Evolutionary conservation across 768 basidiomycete species (phyloP).

Genomic region (Dentipellis fragilis): DNA sequence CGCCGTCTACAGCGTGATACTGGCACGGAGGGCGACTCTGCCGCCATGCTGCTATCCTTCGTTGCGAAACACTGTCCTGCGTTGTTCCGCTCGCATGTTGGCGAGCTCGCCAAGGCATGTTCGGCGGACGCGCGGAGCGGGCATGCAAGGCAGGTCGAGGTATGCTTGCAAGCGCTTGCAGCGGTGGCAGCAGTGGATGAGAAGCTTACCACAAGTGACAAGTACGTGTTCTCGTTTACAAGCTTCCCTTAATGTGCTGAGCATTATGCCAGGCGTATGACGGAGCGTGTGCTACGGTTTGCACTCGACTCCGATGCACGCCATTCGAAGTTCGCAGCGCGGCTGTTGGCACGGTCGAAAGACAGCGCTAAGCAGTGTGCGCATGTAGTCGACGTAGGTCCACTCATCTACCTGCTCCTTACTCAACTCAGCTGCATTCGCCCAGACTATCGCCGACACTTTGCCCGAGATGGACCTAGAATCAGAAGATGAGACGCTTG

Average conservation of each 20-base stretch:
- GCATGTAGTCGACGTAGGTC: conserved; percentile 57
- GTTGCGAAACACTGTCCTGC: conserved; percentile 70
- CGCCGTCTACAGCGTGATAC: conserved; percentile 43
- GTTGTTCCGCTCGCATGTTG: conserved; percentile 63
- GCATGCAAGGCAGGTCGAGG: conserved; percentile 38
- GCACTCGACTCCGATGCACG: conserved; percentile 49
- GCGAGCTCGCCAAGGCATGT: conserved; percentile 58
- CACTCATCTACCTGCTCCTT: background rate
- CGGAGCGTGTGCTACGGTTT: conserved; percentile 53
- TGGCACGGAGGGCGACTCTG: conserved; percentile 13
- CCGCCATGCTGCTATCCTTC: conserved; percentile 38
- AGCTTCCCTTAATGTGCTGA: background rate
- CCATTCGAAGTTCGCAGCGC: conserved; percentile 80
- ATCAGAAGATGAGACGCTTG: conserved; percentile 34
- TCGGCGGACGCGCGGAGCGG: conserved; percentile 53
- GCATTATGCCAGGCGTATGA: conserved; percentile 40
- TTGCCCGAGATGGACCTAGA: conserved; percentile 30
- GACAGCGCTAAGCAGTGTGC: conserved; percentile 39
- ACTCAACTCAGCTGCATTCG: background rate
- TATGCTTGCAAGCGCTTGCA: conserved; percentile 69
- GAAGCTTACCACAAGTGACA: conserved; percentile 48
- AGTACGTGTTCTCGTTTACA: conserved; percentile 34
- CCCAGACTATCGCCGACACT: conserved; percentile 47
- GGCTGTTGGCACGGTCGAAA: conserved; percentile 43
- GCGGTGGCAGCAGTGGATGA: conserved; percentile 52